These are phyloP conservation scores for Cladophialophora carrionii DNA, from an alignment of 2,329 filamentous ascomycete genomes.

Conservation along the genomic window DNA sequence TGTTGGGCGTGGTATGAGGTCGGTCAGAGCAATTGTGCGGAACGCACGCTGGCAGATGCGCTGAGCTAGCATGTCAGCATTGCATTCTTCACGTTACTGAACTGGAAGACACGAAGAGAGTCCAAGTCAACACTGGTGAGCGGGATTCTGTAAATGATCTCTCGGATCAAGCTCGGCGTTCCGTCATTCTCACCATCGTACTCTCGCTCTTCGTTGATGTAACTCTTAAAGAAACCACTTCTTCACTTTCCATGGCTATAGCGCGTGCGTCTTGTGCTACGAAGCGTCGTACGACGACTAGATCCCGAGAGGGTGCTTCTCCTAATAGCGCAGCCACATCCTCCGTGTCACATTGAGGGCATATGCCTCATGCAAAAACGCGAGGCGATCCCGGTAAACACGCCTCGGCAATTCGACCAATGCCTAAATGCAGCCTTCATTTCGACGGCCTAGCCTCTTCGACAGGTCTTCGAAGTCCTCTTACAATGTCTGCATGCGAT, in stretches of 20 bases:
- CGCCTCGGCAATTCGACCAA: not conserved
- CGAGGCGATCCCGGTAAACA: not conserved
- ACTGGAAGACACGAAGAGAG: not conserved
- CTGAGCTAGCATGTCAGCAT: slow-evolving; percentile 24
- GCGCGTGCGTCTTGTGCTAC: not conserved
- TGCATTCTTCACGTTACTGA: slow-evolving; percentile 8
- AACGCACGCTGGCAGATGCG: slow-evolving; percentile 24
- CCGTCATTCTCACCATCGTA: not conserved
- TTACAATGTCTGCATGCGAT: too few species aligned
- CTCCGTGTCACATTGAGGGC: not conserved
- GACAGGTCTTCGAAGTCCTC: too few species aligned
- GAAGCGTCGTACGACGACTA: not conserved
- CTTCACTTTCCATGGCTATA: not conserved
- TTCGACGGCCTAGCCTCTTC: not conserved
- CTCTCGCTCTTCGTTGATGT: not conserved
- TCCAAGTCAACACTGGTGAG: not conserved
- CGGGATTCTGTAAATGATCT: not conserved
- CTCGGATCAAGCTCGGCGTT: slow-evolving; percentile 3
- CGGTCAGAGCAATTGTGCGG: slow-evolving; percentile 7
- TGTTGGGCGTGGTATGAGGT: not conserved
- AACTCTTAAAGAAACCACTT: not conserved
- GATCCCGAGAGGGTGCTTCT: not conserved
- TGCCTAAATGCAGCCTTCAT: not conserved
- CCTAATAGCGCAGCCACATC: not conserved
- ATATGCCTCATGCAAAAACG: not conserved